Conservation (phyloP, 1,284 basidiomycete genomes). For the Ustilago bromivora region DNA sequence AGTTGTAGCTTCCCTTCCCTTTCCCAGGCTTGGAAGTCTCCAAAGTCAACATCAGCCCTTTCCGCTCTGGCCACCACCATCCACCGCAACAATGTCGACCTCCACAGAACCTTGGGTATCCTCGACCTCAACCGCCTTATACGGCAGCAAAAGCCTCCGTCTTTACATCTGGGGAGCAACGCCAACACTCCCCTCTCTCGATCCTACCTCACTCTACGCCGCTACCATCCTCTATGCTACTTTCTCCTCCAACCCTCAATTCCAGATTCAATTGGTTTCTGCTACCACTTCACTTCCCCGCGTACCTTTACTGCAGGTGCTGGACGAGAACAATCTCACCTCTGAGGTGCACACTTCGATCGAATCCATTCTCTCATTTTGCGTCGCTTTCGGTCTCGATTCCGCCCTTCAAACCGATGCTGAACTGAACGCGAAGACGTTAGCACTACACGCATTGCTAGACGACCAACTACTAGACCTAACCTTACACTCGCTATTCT, state of each 20-base stretch:
- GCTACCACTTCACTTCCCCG: conserved; percentile 39
- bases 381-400: conserved; percentile 36
- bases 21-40: background rate
- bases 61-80: background rate
- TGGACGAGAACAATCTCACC: conserved; percentile 11
- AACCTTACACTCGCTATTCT: conserved; percentile 58
- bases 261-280: conserved; percentile 34
- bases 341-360: conserved; percentile 37
- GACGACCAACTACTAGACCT: conserved; percentile 57
- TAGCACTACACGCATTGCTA: conserved; percentile 50
- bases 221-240: conserved; percentile 50
- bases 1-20: background rate
- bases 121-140: conserved; percentile 4
- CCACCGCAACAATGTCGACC: conserved; percentile 6
- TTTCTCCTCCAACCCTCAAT: conserved; percentile 5
- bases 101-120: background rate
- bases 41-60: background rate
- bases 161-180: conserved; percentile 45
- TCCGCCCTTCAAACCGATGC: conserved; percentile 7
- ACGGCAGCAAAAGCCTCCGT: conserved; percentile 14
- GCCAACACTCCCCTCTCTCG: conserved; percentile 47
- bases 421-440: conserved; percentile 15
- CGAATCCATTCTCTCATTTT: conserved; percentile 35
- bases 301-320: conserved; percentile 52
- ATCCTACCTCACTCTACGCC: conserved; percentile 58